Evolutionary conservation across 768 basidiomycete species (phyloP), one percentile per base, ranked within the genome.

Genomic region (Kwoniella dendrophila): DNA sequence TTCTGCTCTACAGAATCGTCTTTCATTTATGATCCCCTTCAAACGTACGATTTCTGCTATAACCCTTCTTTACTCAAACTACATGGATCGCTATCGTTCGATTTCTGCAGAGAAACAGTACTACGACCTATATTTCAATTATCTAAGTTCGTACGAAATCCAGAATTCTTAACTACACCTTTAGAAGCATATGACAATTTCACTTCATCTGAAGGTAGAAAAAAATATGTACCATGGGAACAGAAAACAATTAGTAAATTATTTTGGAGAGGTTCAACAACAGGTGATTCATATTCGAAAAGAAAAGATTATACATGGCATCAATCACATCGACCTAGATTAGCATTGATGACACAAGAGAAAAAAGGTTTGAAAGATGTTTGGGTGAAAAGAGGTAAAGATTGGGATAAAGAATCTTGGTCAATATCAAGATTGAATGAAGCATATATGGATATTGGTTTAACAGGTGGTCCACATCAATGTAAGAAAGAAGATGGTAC

Each of bases 191-290:
- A 74, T 53, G 72, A 74, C 16, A 74, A 74, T 56, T 56, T 63
- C n/a, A 74, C 72, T 24, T 60, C 66, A n/a, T 24, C 59, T 3
- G 32, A 45, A 12, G 69, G 65, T 6, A 18, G 50, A 30, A 62
- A 62, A 36, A 65, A 71, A 44, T 67, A 60, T 49, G 69, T 71
- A 12, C 67, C 73, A 2, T 81, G 81, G 81, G 71, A 75, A 43
- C 73, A 78, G 36, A 77, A 80, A 45, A 72, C 74, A 18, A 72
- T 79, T 59, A 70, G 79, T 32, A 67, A 73, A 29, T 48, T 81
- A 5, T 74, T 80, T 33, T 81, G 80, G 80, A 64, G 80, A 5
- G 81, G 81, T 0, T 75, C 72, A 40, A 77, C 76, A 3, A 79
- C 78, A 0, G 81, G 81, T 4, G 75, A 74, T 55, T 61, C 53